Base-by-base conservation (phyloP, 805 yeast genomes). In the Candida arabinofermentans region DNA sequence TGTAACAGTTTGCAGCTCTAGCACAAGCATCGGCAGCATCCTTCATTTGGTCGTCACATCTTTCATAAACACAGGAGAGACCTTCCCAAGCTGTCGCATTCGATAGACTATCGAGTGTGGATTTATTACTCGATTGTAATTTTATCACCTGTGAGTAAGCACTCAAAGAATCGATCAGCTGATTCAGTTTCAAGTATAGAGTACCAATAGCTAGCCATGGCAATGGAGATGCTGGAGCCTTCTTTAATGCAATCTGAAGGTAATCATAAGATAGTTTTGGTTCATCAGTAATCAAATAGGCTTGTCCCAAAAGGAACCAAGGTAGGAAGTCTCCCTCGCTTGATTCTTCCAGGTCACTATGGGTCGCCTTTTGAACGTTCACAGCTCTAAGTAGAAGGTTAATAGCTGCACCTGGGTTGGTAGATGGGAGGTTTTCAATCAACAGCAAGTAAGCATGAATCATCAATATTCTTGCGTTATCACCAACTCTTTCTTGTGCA, bases 121-220 rank as follows among this genome's bases (percentile, higher is more conserved):
- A 64, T 9, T 67, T 67, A 35, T 72, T 77, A 37, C 73, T 76
- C 32, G 66, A 62, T 48, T 72, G 74, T 9, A 78, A 55, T 35
- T 79, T 65, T 16, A 80, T 70, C 2, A 84, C 86, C 55, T 80
- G 84, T 0, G 84, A 74, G 53, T 77, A 81, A 2, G 86, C 86
- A 5, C 81, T 79, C 38, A 81, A 62, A 0, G 87, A 81, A 53
- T 81, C 87, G 3, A 79, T 74, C 19, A 81, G 57, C 57, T 81
- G 87, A 35, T 75, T 75, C 48, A 79, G 62, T 46, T 71, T 71
- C 42, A 81, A 58, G 51, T 81, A 81, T 37, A 82, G 63, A 10
- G 76, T 70, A 3, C 86, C 89, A 23, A 81, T 78, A 0, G 82
- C 78, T 26, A 81, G 61, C 89, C 87, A 81, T 3, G 83, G 74